Evolutionary conservation across 1,139 yeast genomes (phyloP).

Genomic region (Yarrowia galli): DNA sequence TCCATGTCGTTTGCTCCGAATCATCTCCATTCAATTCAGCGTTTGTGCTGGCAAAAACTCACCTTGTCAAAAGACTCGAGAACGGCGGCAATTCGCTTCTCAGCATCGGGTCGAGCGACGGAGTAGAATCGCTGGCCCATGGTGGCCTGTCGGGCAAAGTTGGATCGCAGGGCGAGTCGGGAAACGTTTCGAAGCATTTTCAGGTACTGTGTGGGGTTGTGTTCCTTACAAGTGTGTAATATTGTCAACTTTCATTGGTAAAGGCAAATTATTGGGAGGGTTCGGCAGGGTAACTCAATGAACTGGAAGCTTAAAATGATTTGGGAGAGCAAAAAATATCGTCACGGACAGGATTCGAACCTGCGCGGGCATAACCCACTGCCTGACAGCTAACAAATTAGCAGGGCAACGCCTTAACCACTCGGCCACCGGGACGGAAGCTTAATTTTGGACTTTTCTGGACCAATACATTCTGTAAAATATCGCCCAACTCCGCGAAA

Average conservation of each 20-base stretch:
- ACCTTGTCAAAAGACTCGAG: slow-evolving; percentile 82
- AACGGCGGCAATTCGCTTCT: slow-evolving; percentile 77
- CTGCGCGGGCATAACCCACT: slow-evolving; percentile 88
- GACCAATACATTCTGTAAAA: neutral
- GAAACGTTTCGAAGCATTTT: slow-evolving; percentile 42
- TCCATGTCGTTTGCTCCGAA: neutral
- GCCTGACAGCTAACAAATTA: slow-evolving; percentile 54
- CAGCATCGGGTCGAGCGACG: slow-evolving; percentile 70
- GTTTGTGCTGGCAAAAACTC: slow-evolving; percentile 43
- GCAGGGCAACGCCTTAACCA: slow-evolving; percentile 40
- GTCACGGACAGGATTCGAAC: slow-evolving; percentile 91
- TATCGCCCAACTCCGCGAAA: no score
- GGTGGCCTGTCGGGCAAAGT: slow-evolving; percentile 33
- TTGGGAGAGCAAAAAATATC: slow-evolving; percentile 45
- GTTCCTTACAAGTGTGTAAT: slow-evolving; percentile 14
- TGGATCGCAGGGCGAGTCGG: slow-evolving; percentile 40
- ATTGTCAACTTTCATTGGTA: slow-evolving; percentile 30
- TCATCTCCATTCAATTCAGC: neutral
- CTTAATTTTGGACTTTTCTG: no score
- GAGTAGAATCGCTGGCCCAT: slow-evolving; percentile 59
- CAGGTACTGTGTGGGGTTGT: slow-evolving; percentile 27
- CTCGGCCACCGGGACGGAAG: slow-evolving; percentile 38
- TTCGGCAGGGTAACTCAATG: slow-evolving; percentile 34
- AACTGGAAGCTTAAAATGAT: slow-evolving; percentile 26
- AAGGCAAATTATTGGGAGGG: slow-evolving; percentile 4